A percentile compares a stretch with the other conserved stretches of the same genome.
phyloP scores from a whole-genome alignment of 2,329 filamentous ascomycete species.

The Aspergillus pseudoviridinutans region DNA sequence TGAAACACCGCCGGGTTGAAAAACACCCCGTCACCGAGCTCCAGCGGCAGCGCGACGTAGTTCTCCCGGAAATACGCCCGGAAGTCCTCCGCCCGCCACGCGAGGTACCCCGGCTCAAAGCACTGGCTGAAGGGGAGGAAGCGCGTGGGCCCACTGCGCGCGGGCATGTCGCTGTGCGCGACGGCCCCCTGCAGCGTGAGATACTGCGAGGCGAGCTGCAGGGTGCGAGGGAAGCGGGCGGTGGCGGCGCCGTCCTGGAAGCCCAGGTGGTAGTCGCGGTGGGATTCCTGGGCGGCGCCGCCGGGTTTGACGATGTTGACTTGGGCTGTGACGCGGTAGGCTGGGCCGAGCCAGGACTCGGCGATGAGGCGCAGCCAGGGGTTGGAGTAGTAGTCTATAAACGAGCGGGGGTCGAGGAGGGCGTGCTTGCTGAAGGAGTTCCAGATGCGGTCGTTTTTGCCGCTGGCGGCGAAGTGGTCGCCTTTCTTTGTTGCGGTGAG shows the following conservation, averaged over 20 bases:
- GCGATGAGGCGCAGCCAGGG: slow-evolving; percentile 53
- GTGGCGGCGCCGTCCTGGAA: slow-evolving; percentile 53
- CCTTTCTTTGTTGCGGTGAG: slow-evolving; percentile 39
- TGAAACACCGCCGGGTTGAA: slow-evolving; percentile 63
- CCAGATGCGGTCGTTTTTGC: slow-evolving; percentile 60
- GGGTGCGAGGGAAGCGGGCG: slow-evolving; percentile 47
- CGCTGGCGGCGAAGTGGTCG: slow-evolving; percentile 58
- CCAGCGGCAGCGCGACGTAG: slow-evolving; percentile 51
- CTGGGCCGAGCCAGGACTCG: slow-evolving; percentile 56
- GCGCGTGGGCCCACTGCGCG: slow-evolving; percentile 56
- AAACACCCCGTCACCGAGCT: slow-evolving; percentile 58
- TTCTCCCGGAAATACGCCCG: slow-evolving; percentile 51
- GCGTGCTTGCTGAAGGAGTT: slow-evolving; percentile 63
- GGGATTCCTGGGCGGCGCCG: slow-evolving; percentile 53
- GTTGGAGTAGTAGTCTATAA: slow-evolving; percentile 58
- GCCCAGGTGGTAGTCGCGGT: slow-evolving; percentile 63
- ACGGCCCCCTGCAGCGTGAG: slow-evolving; percentile 62
- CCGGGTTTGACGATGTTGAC: slow-evolving; percentile 61
- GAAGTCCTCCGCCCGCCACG: slow-evolving; percentile 53
- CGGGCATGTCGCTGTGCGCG: slow-evolving; percentile 59
- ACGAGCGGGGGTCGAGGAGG: slow-evolving; percentile 49
- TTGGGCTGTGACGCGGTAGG: slow-evolving; percentile 58
- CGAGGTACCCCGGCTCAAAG: slow-evolving; percentile 56
- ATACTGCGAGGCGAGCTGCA: slow-evolving; percentile 54
- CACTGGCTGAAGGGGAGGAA: slow-evolving; percentile 59